A percentile compares a stretch with the other conserved stretches of the same genome.
Evolutionary conservation across 352 stramenopile genomes (phyloP).

Genomic region (Phytophthora meadii): DNA sequence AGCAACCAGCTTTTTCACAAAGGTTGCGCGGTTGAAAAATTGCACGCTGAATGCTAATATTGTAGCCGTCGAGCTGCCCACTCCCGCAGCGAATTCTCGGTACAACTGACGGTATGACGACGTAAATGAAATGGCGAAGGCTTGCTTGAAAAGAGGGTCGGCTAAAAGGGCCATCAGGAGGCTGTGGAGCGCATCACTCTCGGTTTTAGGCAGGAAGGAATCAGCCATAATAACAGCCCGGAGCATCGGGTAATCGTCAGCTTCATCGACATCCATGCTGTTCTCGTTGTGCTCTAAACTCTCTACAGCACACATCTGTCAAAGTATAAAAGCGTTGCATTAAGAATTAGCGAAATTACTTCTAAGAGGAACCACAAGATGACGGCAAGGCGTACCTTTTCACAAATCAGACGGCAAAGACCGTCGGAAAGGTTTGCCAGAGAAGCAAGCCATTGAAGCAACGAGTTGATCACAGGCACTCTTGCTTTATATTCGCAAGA

Average conservation of each 20-base stretch:
- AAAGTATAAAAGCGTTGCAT: conserved; percentile 16
- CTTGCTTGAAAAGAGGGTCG: conserved; percentile 96
- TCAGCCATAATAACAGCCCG: conserved; percentile 87
- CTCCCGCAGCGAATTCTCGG: conserved; percentile 73
- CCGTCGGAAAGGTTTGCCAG: conserved; percentile 84
- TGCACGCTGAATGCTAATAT: conserved; percentile 95
- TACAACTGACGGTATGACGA: conserved; percentile 92
- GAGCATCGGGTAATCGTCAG: conserved; percentile 65
- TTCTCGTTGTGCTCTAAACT: conserved; percentile 46
- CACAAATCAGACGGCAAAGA: conserved; percentile 85
- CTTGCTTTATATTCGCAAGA: conserved; percentile 80
- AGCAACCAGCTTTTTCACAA: conserved; percentile 90
- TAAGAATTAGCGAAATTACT: conserved; percentile 12
- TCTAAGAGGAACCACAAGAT: neutral
- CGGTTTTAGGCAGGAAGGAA: conserved; percentile 80
- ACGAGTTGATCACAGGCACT: conserved; percentile 66
- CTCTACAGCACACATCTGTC: conserved; percentile 44
- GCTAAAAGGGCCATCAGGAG: conserved; percentile 96
- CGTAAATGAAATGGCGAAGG: conserved; percentile 95
- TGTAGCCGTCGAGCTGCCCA: conserved; percentile 88
- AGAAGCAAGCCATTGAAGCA: conserved; percentile 83
- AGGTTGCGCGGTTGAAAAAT: conserved; percentile 98
- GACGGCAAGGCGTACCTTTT: conserved; percentile 50
- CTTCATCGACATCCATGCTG: conserved; percentile 50
- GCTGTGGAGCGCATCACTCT: conserved; percentile 89